A percentile compares a stretch with the other conserved stretches of the same genome.
Evolutionary conservation across 2,329 filamentous ascomycete species (phyloP).

Genomic region (Scedosporium aurantiacum): DNA sequence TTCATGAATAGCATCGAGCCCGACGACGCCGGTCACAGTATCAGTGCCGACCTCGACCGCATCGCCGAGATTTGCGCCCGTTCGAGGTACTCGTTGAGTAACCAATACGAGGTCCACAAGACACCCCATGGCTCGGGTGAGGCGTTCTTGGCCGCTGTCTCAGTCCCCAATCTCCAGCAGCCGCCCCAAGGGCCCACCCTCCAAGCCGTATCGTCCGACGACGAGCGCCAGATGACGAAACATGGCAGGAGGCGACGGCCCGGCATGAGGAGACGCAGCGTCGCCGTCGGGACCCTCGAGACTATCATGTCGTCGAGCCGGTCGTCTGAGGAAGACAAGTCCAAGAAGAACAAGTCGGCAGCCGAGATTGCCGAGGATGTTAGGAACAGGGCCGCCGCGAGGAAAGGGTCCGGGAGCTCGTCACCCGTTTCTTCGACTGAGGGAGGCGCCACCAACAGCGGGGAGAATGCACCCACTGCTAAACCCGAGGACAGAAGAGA

Average conservation of each 20-base stretch:
- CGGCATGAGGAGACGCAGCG: conserved; percentile 31
- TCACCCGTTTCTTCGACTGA: conserved; percentile 20
- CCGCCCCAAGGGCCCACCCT: conserved; percentile 38
- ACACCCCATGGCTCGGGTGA: conserved; percentile 49
- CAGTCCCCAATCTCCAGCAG: conserved; percentile 16
- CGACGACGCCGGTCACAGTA: conserved; percentile 30
- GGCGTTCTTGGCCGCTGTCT: conserved; percentile 27
- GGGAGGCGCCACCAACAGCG: conserved; percentile 8
- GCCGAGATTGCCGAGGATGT: conserved; percentile 44
- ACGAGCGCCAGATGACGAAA: conserved; percentile 32
- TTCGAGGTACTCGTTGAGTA: conserved; percentile 53
- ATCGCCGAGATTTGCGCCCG: conserved; percentile 58
- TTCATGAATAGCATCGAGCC: conserved; percentile 47
- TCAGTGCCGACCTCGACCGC: conserved; percentile 48
- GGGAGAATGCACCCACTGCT: background rate
- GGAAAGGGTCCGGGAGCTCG: conserved; percentile 20
- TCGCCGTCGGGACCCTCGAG: conserved; percentile 51
- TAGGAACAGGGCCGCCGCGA: conserved; percentile 31
- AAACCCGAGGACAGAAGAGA: background rate
- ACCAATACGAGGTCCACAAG: conserved; percentile 57
- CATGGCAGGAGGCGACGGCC: conserved; percentile 28
- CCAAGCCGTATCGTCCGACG: conserved; percentile 46
- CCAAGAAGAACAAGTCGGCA: conserved; percentile 45
- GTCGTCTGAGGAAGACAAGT: conserved; percentile 51
- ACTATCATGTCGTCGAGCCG: conserved; percentile 57